Base-by-base conservation (phyloP, 2,329 filamentous ascomycete species). In the Aspergillus amoenus region DNA sequence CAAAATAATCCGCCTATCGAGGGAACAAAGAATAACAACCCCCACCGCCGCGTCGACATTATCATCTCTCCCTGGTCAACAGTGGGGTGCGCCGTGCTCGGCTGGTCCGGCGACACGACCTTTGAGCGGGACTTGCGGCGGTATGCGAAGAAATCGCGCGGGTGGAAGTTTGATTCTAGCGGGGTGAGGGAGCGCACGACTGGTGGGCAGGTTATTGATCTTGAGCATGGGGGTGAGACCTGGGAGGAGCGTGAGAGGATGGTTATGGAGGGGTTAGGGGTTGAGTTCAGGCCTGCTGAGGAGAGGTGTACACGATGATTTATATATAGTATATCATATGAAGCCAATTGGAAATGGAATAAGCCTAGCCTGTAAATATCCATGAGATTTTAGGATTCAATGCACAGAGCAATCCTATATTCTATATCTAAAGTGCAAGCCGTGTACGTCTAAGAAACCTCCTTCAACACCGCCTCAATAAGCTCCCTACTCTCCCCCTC, bases 61-160 rank as follows among this genome's bases (percentile, higher is more conserved):
- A 93, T 97, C 63, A 81, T 97, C 60, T 87, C 86, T 21, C 91
- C 93, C 0, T 97, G 93, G 90, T 88, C 87, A 55, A 96, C 91
- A 0, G 86, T 90, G 0, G 93, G 94, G 0, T 97, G 92, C 65
- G 93, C 93, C 0, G 82, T 97, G 4, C 77, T 93, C 17, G 93
- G 92, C 2, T 97, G 93, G 94, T 88, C 85, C 15, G 90, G 92
- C 1, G 93, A 87, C 1, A 96, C 88, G 0, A 97, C 92, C 0
- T 97, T 97, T 64, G 86, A 97, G 77, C 81, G 93, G 22, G 94
- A 97, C 72, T 71, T 97, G 53, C 80, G 93, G 41, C 79, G 88
- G 34, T 96, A 93, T 73, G 91, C 88, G 59, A 93, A 90, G 72
- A 81, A 86, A 39, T 80, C 82, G 56, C 87, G 84, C 66, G 80